phyloP scores from a whole-genome alignment of 179 eudicot species.

The Amaranthus tricolor region DNA sequence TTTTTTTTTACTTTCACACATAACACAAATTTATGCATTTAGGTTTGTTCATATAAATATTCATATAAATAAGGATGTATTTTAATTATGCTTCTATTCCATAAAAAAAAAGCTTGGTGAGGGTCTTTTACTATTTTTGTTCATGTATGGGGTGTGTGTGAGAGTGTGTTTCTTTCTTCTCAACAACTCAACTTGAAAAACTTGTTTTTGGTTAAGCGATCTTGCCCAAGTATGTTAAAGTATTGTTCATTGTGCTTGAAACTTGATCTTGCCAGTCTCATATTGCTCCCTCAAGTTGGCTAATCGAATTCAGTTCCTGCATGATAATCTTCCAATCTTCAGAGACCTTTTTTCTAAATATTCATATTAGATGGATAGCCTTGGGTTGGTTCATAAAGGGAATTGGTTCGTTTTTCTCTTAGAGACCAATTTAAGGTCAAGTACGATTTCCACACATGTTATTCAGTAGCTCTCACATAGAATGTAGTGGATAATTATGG shows the following conservation, averaged over 20 bases:
- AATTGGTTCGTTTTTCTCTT: background rate
- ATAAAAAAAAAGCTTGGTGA: too few relatives aligned
- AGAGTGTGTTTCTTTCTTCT: background rate
- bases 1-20: background rate
- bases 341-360: background rate
- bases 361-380: background rate
- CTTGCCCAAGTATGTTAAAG: background rate
- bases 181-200: too few relatives aligned
- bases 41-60: background rate
- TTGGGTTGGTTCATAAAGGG: background rate
- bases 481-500: background rate
- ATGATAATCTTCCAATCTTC: background rate
- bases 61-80: too few relatives aligned
- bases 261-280: background rate
- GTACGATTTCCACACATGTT: constrained; percentile 1
- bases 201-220: too few relatives aligned
- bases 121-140: background rate
- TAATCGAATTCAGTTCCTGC: background rate
- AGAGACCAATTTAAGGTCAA: background rate
- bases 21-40: background rate
- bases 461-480: background rate
- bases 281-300: background rate
- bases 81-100: too few relatives aligned
- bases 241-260: background rate
- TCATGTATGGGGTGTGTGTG: background rate